A percentile compares a stretch with the other conserved stretches of the same genome.
Evolutionary conservation across 257 asterid genomes (phyloP).

Genomic region (Penstemon barbatus): DNA sequence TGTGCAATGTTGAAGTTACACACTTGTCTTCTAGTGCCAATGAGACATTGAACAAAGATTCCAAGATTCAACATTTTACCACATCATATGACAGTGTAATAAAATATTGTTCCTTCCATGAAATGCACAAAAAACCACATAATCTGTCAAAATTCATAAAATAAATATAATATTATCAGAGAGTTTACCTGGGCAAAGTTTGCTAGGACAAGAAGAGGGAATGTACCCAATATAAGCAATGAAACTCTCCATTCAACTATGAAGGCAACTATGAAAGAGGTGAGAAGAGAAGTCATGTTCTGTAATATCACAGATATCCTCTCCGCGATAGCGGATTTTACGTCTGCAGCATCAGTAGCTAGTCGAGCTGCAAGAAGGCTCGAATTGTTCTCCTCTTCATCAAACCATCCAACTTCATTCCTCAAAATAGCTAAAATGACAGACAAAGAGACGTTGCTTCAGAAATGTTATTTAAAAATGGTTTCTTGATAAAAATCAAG

Average conservation of each 20-base stretch:
- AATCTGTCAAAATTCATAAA: not conserved
- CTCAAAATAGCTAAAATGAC: conserved; percentile 70
- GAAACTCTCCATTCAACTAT: conserved; percentile 98
- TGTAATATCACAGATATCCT: conserved; percentile 93
- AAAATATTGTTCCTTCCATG: not conserved
- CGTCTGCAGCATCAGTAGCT: conserved; percentile 94
- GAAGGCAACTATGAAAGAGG: conserved; percentile 95
- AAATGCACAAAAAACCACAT: not conserved
- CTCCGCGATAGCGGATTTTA: conserved; percentile 95
- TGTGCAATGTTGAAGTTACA: conserved; percentile 39
- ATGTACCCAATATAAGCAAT: conserved; percentile 75
- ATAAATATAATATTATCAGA: not conserved
- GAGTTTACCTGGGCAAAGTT: conserved; percentile 95
- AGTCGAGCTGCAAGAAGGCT: conserved; percentile 87
- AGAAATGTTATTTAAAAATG: not conserved
- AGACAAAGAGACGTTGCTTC: not conserved
- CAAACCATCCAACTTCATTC: conserved; percentile 99
- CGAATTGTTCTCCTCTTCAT: conserved; percentile 96
- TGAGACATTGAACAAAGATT: conserved; percentile 38
- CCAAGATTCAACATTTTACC: conserved; percentile 39
- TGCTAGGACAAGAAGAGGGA: conserved; percentile 96
- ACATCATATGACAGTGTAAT: not conserved
- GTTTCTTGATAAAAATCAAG: too few relatives aligned
- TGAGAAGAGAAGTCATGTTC: conserved; percentile 97
- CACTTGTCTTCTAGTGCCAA: conserved; percentile 48